Evolutionary conservation across 2,329 filamentous ascomycete species (phyloP).

Genomic region (Bimuria novae-zelandiae): DNA sequence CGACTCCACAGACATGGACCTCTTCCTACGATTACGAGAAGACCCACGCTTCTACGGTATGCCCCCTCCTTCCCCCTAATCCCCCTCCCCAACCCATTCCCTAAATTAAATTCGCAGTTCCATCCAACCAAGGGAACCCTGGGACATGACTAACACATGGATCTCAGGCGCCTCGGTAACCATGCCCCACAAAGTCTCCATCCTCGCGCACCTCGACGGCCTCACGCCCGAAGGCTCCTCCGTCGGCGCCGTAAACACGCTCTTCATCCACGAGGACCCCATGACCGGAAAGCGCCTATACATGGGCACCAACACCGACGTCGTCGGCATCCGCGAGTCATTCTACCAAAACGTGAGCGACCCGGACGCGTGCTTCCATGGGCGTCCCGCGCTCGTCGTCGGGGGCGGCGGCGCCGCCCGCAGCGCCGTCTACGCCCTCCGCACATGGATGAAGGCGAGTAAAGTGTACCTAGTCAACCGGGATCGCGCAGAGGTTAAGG

Average conservation of each 20-base stretch:
- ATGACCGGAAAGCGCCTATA: conserved; percentile 56
- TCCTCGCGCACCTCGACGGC: conserved; percentile 73
- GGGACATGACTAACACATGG: too few species aligned
- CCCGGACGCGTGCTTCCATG: conserved; percentile 56
- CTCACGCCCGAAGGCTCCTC: conserved; percentile 73
- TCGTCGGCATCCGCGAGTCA: conserved; percentile 75
- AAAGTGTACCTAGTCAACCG: conserved; percentile 79
- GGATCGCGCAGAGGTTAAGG: conserved; percentile 67
- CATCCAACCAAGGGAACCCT: too few species aligned
- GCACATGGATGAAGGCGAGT: conserved; percentile 69
- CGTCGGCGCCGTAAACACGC: conserved; percentile 79
- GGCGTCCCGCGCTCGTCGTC: conserved; percentile 71
- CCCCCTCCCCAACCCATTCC: too few species aligned
- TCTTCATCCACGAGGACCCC: conserved; percentile 64
- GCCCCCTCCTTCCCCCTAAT: too few species aligned
- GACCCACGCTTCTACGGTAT: conserved; percentile 68
- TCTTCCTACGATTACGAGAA: conserved; percentile 55
- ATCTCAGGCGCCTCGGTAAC: conserved; percentile 75
- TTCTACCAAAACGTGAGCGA: conserved; percentile 57
- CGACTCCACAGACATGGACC: conserved; percentile 50
- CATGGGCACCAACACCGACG: conserved; percentile 81
- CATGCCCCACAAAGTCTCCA: conserved; percentile 83
- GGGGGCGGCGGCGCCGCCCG: conserved; percentile 81
- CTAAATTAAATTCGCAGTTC: too few species aligned
- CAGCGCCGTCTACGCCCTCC: conserved; percentile 75